Conservation (phyloP, 345 rosid species). For the Raphanus raphanistrum region DNA sequence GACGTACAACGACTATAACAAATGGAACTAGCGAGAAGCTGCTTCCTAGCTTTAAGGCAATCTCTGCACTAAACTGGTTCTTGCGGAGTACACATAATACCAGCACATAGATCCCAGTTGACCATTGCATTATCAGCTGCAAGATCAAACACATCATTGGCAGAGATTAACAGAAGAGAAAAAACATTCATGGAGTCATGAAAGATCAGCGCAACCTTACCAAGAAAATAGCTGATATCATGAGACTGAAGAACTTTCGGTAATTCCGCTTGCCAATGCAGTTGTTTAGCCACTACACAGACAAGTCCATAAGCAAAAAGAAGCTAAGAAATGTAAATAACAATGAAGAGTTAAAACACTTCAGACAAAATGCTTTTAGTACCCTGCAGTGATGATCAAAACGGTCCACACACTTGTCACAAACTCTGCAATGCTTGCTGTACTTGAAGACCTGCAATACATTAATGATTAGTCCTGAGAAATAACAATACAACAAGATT, state of each 20-base stretch:
- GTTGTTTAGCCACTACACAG: constrained; percentile 92
- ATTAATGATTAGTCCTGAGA: not conserved
- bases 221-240: constrained; percentile 82
- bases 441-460: constrained; percentile 77
- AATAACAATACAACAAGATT: not conserved
- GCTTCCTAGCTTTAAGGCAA: constrained; percentile 87
- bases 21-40: constrained; percentile 91
- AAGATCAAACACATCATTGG: constrained; percentile 44
- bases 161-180: not conserved
- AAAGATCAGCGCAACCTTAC: constrained; percentile 48
- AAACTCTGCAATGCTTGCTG: constrained; percentile 98
- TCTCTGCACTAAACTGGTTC: constrained; percentile 64
- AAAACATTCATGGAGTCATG: not conserved
- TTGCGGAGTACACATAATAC: constrained; percentile 75
- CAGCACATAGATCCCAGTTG: constrained; percentile 80
- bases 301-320: constrained; percentile 27
- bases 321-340: constrained; percentile 20
- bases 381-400: constrained; percentile 99
- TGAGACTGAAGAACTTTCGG: constrained; percentile 87
- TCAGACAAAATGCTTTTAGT: not conserved
- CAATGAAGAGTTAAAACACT: not conserved
- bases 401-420: constrained; percentile 89
- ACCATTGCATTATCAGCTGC: constrained; percentile 98
- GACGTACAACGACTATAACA: constrained; percentile 87
- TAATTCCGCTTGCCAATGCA: constrained; percentile 88